phyloP scores from a whole-genome alignment of 2,329 filamentous ascomycete genomes.

The Pseudogymnoascus sp. region DNA sequence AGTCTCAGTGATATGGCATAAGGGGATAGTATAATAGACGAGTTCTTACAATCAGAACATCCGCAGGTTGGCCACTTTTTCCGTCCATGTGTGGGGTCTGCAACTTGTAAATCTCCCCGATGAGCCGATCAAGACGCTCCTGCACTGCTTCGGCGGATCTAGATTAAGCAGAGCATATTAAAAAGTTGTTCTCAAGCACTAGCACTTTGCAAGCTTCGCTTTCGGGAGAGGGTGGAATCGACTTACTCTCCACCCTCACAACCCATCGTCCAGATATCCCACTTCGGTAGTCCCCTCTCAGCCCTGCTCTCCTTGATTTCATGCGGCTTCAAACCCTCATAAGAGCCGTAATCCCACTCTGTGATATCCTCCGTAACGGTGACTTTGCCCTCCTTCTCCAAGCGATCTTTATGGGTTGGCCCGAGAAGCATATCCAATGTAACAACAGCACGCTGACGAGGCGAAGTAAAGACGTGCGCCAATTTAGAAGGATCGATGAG shows the following conservation, averaged over 20 bases:
- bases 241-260: slow-evolving; percentile 45
- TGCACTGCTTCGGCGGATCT: slow-evolving; percentile 13
- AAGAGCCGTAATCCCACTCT: slow-evolving; percentile 42
- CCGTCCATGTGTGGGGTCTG: slow-evolving; percentile 30
- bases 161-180: background rate
- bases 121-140: slow-evolving; percentile 12
- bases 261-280: slow-evolving; percentile 52
- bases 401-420: slow-evolving; percentile 7
- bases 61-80: slow-evolving; percentile 26
- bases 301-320: slow-evolving; percentile 32
- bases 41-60: slow-evolving; percentile 33
- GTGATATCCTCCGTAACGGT: slow-evolving; percentile 38
- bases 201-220: slow-evolving; percentile 29
- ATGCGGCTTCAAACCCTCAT: slow-evolving; percentile 35
- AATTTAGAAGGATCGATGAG: slow-evolving; percentile 37
- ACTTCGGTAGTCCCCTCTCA: slow-evolving; percentile 37
- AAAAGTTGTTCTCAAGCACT: slow-evolving; percentile 36
- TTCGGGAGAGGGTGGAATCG: slow-evolving; percentile 24
- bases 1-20: background rate
- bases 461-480: slow-evolving; percentile 35
- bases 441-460: slow-evolving; percentile 33
- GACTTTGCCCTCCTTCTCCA: slow-evolving; percentile 24
- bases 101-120: slow-evolving; percentile 12
- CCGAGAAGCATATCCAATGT: slow-evolving; percentile 36
- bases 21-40: background rate